Percentiles rank a stretch among this genome's conserved stretches.
These are phyloP conservation scores for Trypanosoma brucei DNA, from an alignment of 208 protist genomes.

Conservation along the genomic window DNA sequence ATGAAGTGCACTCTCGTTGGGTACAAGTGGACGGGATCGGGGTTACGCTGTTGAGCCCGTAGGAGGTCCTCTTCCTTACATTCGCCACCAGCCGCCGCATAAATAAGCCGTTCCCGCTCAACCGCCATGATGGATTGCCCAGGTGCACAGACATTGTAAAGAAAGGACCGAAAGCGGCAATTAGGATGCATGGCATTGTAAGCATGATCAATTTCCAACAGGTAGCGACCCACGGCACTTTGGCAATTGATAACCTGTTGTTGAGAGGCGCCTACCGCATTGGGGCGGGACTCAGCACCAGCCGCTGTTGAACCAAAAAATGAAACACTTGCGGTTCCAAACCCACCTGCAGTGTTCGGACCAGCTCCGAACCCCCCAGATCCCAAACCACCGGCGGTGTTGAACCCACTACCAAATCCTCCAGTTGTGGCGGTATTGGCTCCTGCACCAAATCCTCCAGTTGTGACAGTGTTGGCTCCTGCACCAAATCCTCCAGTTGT, in stretches of 20 bases:
- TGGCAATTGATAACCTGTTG: conserved; percentile 43
- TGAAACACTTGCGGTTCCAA: too few relatives aligned
- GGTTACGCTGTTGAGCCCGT: conserved; percentile 43
- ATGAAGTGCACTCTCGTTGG: conserved; percentile 62
- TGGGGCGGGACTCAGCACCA: background rate
- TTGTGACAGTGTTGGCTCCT: background rate
- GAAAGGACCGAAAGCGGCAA: conserved; percentile 69
- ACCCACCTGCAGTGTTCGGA: too few relatives aligned
- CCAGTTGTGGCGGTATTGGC: conserved; percentile 1
- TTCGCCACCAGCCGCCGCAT: conserved; percentile 43
- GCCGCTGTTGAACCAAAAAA: background rate
- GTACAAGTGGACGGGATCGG: conserved; percentile 50
- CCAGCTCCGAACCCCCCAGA: background rate
- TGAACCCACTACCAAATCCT: conserved; percentile 11
- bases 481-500: conserved; percentile 9
- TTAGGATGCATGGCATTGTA: conserved; percentile 65
- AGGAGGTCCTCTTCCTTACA: conserved; percentile 51
- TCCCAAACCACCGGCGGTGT: conserved; percentile 18
- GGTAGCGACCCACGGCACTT: conserved; percentile 51
- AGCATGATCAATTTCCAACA: conserved; percentile 55
- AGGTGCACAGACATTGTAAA: conserved; percentile 68
- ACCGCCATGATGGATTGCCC: conserved; percentile 47
- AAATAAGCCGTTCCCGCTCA: conserved; percentile 61
- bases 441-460: conserved; percentile 19
- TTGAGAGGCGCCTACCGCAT: background rate